Percentiles rank a stretch among this genome's conserved stretches.
Conservation (phyloP, 305 asterid species). For the Euphrasia arctica region DNA sequence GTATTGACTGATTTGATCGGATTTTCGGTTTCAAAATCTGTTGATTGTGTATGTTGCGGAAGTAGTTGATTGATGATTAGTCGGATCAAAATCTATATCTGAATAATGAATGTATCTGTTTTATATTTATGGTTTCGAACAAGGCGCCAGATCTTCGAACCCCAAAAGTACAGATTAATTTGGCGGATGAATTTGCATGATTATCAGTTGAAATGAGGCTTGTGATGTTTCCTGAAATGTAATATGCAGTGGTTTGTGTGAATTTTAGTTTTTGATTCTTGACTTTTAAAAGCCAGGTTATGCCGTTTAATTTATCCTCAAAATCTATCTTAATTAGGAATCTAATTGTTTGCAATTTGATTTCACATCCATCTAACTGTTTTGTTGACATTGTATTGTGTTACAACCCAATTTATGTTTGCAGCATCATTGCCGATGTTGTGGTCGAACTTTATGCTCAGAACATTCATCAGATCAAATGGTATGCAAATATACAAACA, state of each 20-base stretch:
- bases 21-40: neutral
- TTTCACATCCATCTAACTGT: constrained; percentile 11
- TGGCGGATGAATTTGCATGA: constrained; percentile 20
- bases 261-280: constrained; percentile 5
- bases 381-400: constrained; percentile 7
- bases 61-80: constrained; percentile 6
- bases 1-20: constrained; percentile 23
- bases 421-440: constrained; percentile 95
- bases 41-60: neutral
- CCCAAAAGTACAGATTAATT: neutral
- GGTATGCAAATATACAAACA: constrained; percentile 42
- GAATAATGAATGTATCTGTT: neutral
- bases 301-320: constrained; percentile 1
- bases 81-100: constrained; percentile 9
- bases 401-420: constrained; percentile 20
- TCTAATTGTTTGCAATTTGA: constrained; percentile 12
- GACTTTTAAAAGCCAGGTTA: neutral
- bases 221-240: neutral
- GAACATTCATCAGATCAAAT: constrained; percentile 84
- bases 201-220: constrained; percentile 2
- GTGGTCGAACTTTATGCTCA: constrained; percentile 90
- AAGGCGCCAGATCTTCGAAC: constrained; percentile 16
- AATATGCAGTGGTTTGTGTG: neutral
- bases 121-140: constrained; percentile 3
- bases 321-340: constrained; percentile 19